Percentiles rank a stretch among this genome's conserved stretches.
Evolutionary conservation across 106 monocot genomes (phyloP).

Genomic region (Hemerocallis citrina): DNA sequence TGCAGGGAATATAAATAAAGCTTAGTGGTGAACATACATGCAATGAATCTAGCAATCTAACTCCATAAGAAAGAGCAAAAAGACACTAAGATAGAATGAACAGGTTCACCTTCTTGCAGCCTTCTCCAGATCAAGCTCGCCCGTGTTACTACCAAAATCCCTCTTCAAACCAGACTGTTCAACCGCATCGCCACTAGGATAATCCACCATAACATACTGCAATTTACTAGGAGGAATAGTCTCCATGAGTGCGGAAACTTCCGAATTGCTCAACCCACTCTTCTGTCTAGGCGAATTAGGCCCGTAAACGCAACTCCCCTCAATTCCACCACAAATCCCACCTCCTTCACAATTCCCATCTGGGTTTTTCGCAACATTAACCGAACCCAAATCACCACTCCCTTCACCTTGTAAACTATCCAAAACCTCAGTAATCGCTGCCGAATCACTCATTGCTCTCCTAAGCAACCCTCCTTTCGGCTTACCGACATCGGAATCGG

Average conservation of each 20-base stretch:
- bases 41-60: not conserved
- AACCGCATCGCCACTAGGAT: not conserved
- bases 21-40: not conserved
- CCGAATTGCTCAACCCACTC: slow-evolving; percentile 35
- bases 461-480: slow-evolving; percentile 32
- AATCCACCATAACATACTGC: slow-evolving; percentile 34
- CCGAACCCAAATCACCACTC: not conserved
- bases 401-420: slow-evolving; percentile 18
- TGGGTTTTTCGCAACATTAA: not conserved
- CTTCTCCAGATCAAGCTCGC: slow-evolving; percentile 36
- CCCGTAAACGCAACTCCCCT: slow-evolving; percentile 59
- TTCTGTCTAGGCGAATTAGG: slow-evolving; percentile 91
- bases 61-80: no score
- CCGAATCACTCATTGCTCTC: slow-evolving; percentile 73
- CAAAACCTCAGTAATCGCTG: slow-evolving; percentile 32
- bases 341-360: not conserved
- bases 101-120: slow-evolving; percentile 53
- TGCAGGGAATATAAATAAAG: no score
- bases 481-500: slow-evolving; percentile 20
- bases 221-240: slow-evolving; percentile 47
- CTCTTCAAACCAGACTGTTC: slow-evolving; percentile 11
- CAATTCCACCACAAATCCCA: slow-evolving; percentile 31
- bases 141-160: slow-evolving; percentile 6
- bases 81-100: not conserved
- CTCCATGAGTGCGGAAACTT: slow-evolving; percentile 67